Evolutionary conservation across 225 moss, liverwort and hornwort genomes (phyloP).

Genomic region (Anthoceros angustus): DNA sequence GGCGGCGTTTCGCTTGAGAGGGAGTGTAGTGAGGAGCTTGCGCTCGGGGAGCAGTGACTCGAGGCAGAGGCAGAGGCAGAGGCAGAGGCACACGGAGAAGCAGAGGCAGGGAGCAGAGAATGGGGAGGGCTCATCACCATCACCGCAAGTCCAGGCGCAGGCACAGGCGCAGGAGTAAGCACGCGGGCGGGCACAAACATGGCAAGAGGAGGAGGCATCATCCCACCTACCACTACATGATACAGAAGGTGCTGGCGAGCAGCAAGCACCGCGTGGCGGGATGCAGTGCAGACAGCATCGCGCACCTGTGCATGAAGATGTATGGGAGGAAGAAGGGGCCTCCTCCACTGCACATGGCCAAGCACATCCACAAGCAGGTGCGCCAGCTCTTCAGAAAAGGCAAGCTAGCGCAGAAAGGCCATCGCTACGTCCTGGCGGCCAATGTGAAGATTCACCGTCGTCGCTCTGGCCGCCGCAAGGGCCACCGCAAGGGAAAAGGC

Average conservation of each 20-base stretch:
- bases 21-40: no score
- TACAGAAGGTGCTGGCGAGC: not conserved
- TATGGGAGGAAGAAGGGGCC: not conserved
- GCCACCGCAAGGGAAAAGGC: not conserved
- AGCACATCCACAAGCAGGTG: not conserved
- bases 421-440: not conserved
- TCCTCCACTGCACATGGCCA: not conserved
- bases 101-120: no score
- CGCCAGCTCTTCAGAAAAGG: not conserved
- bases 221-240: not conserved
- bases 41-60: no score
- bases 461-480: not conserved
- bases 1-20: no score
- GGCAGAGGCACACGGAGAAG: no score
- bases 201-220: not conserved
- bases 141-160: not conserved
- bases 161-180: not conserved
- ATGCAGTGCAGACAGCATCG: not conserved
- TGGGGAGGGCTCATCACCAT: not conserved
- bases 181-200: not conserved
- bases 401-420: not conserved
- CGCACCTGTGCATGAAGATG: not conserved
- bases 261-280: not conserved
- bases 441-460: not conserved
- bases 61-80: no score